phyloP scores from a whole-genome alignment of 441 rosid genomes.

The Aquilaria agallochum region DNA sequence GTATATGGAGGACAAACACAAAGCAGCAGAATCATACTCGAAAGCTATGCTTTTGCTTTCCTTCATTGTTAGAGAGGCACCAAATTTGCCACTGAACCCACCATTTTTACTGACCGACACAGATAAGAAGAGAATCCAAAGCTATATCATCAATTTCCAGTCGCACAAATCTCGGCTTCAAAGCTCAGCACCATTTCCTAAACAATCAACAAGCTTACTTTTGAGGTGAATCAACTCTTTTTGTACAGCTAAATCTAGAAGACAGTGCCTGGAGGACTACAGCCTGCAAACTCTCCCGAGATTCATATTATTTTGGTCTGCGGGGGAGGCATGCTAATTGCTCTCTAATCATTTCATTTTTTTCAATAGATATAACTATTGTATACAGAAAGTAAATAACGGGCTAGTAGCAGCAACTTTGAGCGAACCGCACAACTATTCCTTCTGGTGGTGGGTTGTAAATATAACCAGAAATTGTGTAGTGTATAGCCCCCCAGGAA shows the following conservation, averaged over 20 bases:
- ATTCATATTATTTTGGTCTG: conserved; percentile 10
- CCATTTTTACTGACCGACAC: conserved; percentile 50
- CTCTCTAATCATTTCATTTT: conserved; percentile 2
- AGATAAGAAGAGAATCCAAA: conserved; percentile 46
- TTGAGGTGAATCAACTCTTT: conserved; percentile 19
- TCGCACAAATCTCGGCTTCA: conserved; percentile 48
- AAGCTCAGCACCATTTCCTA: conserved; percentile 14
- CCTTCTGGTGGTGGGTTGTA: conserved; percentile 12
- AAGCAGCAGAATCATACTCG: conserved; percentile 54
- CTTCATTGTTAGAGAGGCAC: conserved; percentile 66
- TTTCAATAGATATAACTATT: conserved; percentile 8
- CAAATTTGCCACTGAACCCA: conserved; percentile 52
- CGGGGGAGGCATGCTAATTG: conserved; percentile 7
- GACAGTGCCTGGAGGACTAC: conserved; percentile 10
- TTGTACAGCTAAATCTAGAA: conserved; percentile 19
- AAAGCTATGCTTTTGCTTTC: conserved; percentile 72
- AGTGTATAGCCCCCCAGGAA: background rate
- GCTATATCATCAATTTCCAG: conserved; percentile 55
- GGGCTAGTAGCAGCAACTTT: conserved; percentile 2
- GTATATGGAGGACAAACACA: conserved; percentile 46
- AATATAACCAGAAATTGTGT: conserved; percentile 3
- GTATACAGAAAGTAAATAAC: conserved; percentile 4
- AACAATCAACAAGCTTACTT: conserved; percentile 11
- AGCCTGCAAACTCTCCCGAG: conserved; percentile 9
- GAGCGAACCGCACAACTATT: conserved; percentile 8